phyloP scores from a whole-genome alignment of 306 rosid genomes.

The Lathyrus tuberosus region DNA sequence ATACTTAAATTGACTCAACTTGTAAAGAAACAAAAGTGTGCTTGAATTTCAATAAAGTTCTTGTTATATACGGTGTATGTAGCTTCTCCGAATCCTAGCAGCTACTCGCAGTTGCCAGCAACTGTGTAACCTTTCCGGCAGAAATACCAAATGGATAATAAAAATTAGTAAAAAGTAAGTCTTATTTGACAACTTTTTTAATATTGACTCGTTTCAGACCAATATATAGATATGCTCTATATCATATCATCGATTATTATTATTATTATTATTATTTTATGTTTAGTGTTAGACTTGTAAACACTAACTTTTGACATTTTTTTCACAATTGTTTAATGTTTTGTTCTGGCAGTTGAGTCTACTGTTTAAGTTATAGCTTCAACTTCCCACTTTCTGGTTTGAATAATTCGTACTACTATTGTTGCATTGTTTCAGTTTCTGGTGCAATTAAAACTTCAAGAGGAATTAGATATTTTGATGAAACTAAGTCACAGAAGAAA shows the following conservation, averaged over 20 bases:
- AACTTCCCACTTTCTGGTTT: background rate
- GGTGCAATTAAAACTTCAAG: too few species aligned
- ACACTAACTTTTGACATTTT: background rate
- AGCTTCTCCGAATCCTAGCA: background rate
- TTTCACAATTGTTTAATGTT: background rate
- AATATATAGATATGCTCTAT: too few species aligned
- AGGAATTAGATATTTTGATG: too few species aligned
- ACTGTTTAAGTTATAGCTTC: background rate
- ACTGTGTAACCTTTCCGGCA: too few species aligned
- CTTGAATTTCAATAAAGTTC: slow-evolving; percentile 25
- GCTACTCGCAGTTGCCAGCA: slow-evolving; percentile 1
- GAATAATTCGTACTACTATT: too few species aligned
- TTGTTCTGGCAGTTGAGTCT: background rate
- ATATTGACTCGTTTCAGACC: too few species aligned
- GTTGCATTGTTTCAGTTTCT: too few species aligned
- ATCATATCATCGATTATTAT: background rate
- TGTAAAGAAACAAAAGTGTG: background rate
- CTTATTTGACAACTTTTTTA: too few species aligned
- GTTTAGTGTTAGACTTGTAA: slow-evolving; percentile 27
- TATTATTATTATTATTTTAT: background rate
- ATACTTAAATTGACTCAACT: background rate
- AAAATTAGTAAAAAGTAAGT: too few species aligned
- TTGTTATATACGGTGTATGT: slow-evolving; percentile 1
- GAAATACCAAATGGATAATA: too few species aligned
- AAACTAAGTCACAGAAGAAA: too few species aligned